Evolutionary conservation across 2,329 filamentous ascomycete genomes (phyloP), one percentile per base, ranked within the genome.

Genomic region (Aspergillus candidus): DNA sequence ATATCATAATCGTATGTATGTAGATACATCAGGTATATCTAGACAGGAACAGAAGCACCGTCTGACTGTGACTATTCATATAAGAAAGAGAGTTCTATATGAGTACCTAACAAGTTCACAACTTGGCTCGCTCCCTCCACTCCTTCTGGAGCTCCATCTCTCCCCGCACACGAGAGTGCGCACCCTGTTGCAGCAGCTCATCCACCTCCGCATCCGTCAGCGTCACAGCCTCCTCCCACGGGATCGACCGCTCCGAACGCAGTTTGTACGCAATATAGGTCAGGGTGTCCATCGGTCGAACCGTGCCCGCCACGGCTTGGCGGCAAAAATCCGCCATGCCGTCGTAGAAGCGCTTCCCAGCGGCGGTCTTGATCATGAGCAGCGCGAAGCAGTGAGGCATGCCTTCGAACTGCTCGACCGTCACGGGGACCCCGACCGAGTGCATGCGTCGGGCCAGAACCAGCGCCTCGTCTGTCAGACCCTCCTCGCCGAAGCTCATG

Each of bases 281-380:
- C 35, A 67, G 47, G 32, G 58, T 41, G n/a, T 61, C 62, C n/a
- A 60, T 49, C 18, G 51, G 49, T 13, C 46, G 46, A 6, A 64
- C 57, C 13, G 45, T 47, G 2, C 57, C 65, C 1, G 59, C 53
- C 4, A 56, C 60, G 4, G 60, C 65, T 48, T 66, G 59, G 0
- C 54, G 56, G 39, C 63, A 66, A 43, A 88, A 88, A 2, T 60
- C 63, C 0, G 76, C 66, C 76, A 80, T 80, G 3, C 69, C 67
- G 11, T 72, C 62, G 45, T 79, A 75, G 54, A 79, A 84, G 38
- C 75, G 71, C 52, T 59, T 66, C 3, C 75, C 67, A 27, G 66
- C 72, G 1, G 70, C 58, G 2, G 73, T 60, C 4, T 66, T 63
- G 2, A 72, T 63, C 43, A 87, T 65, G 1, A 86, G 50, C 50